Conservation (phyloP, 2,329 filamentous ascomycete species). For the Talaromyces sp. region DNA sequence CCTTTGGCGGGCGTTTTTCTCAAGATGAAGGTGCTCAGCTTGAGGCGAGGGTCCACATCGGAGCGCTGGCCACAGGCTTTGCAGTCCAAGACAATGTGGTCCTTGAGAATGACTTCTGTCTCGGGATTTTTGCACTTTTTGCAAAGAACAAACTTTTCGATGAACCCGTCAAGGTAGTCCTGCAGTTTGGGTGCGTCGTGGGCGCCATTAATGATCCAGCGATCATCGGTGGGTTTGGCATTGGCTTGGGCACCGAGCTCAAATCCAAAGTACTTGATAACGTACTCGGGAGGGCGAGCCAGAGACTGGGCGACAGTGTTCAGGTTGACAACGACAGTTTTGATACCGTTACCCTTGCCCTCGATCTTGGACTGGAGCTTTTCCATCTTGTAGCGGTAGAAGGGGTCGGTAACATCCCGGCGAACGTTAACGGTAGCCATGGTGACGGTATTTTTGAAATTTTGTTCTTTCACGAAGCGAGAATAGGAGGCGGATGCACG, state of each 20-base stretch:
- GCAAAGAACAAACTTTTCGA: conserved; percentile 97
- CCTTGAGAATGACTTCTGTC: conserved; percentile 93
- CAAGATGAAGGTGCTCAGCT: conserved; percentile 94
- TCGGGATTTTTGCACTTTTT: conserved; percentile 99
- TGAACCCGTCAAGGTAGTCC: conserved; percentile 97
- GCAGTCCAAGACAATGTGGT: conserved; percentile 91
- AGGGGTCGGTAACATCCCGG: conserved; percentile 94
- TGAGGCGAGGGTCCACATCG: conserved; percentile 86
- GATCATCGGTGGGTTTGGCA: conserved; percentile 92
- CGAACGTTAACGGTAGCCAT: conserved; percentile 99
- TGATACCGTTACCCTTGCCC: conserved; percentile 99
- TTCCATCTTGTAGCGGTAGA: conserved; percentile 99
- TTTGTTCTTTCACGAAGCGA: conserved; percentile 25
- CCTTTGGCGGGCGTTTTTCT: conserved; percentile 92
- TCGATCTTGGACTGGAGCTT: conserved; percentile 97
- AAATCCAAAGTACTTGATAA: conserved; percentile 99
- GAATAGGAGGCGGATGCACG: conserved; percentile 25
- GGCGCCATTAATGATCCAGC: conserved; percentile 99
- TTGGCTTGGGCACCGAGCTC: conserved; percentile 98
- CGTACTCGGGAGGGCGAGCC: conserved; percentile 83
- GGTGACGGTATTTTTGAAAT: conserved; percentile 47
- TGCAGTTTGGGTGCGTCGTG: conserved; percentile 94
- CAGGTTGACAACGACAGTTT: conserved; percentile 96
- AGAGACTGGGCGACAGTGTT: conserved; percentile 89
- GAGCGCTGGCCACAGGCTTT: conserved; percentile 95